phyloP scores from a whole-genome alignment of 768 basidiomycete species.

The Russula foetens region DNA sequence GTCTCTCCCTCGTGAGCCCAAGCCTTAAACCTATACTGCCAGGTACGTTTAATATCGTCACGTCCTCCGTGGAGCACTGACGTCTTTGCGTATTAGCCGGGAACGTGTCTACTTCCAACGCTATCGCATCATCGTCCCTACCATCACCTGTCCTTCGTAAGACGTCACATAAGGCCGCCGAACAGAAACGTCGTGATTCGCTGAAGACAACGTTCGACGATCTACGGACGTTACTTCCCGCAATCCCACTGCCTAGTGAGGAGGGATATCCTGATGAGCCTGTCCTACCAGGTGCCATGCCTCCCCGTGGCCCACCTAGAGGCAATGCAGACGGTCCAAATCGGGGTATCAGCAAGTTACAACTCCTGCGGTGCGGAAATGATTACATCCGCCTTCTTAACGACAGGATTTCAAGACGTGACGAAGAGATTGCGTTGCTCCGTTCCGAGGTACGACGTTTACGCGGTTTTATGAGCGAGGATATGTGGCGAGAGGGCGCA shows the following conservation, averaged over 20 bases:
- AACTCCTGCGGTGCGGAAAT: constrained; percentile 85
- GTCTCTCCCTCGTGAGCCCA: constrained; percentile 37
- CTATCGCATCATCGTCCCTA: constrained; percentile 21
- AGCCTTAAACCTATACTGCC: constrained; percentile 68
- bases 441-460: constrained; percentile 59
- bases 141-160: constrained; percentile 44
- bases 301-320: constrained; percentile 84
- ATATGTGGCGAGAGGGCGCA: constrained; percentile 28
- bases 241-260: constrained; percentile 76
- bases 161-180: constrained; percentile 90
- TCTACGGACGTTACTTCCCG: constrained; percentile 73
- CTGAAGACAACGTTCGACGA: constrained; percentile 92
- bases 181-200: constrained; percentile 95
- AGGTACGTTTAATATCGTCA: constrained; percentile 33
- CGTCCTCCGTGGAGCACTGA: constrained; percentile 8
- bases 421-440: constrained; percentile 64
- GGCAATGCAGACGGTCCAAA: constrained; percentile 87
- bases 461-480: constrained; percentile 32
- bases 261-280: constrained; percentile 65
- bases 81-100: constrained; percentile 26
- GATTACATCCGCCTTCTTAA: constrained; percentile 77
- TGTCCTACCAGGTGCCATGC: constrained; percentile 77
- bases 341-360: constrained; percentile 89
- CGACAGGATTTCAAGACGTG: constrained; percentile 67
- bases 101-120: constrained; percentile 25